phyloP scores from a whole-genome alignment of 495 filamentous ascomycete genomes.

The Aspergillus sclerotiicarbonarius region DNA sequence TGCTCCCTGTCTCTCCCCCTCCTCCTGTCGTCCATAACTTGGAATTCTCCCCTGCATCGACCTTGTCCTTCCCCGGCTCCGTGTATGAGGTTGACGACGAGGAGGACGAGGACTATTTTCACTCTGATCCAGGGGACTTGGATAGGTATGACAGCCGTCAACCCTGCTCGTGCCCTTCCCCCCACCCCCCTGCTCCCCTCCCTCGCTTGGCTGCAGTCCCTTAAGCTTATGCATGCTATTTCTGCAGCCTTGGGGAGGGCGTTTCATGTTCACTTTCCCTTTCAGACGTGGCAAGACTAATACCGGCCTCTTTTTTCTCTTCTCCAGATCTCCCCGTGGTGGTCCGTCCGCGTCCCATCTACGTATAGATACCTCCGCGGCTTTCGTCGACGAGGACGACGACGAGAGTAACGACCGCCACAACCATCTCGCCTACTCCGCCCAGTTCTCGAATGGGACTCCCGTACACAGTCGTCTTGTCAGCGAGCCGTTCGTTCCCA shows the following conservation, averaged over 20 bases:
- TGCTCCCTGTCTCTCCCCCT: conserved; percentile 18
- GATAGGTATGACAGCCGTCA: conserved; percentile 40
- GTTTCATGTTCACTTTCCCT: conserved; percentile 6
- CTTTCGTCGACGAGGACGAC: conserved; percentile 28
- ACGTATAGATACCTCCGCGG: conserved; percentile 38
- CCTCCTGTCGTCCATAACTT: conserved; percentile 10
- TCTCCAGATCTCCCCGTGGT: conserved; percentile 41
- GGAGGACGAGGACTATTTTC: conserved; percentile 11
- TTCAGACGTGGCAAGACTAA: conserved; percentile 29
- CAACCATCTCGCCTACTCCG: conserved; percentile 29
- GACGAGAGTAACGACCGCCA: conserved; percentile 30
- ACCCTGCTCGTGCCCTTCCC: conserved; percentile 14
- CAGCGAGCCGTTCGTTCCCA: conserved; percentile 49
- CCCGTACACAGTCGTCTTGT: conserved; percentile 45
- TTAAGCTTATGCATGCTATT: background rate
- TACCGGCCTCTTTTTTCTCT: conserved; percentile 23
- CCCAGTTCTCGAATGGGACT: conserved; percentile 45
- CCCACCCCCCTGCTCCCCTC: conserved; percentile 15
- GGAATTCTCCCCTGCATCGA: conserved; percentile 11
- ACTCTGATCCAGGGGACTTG: conserved; percentile 36
- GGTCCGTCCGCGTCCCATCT: conserved; percentile 31
- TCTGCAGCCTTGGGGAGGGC: conserved; percentile 3
- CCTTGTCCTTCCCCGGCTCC: conserved; percentile 20
- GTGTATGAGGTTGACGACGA: conserved; percentile 25
- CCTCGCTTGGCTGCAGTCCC: conserved; percentile 11